Percentiles rank a stretch among this genome's conserved stretches.
Evolutionary conservation across 306 rosid genomes (phyloP).

Genomic region (Cajanus cajan): DNA sequence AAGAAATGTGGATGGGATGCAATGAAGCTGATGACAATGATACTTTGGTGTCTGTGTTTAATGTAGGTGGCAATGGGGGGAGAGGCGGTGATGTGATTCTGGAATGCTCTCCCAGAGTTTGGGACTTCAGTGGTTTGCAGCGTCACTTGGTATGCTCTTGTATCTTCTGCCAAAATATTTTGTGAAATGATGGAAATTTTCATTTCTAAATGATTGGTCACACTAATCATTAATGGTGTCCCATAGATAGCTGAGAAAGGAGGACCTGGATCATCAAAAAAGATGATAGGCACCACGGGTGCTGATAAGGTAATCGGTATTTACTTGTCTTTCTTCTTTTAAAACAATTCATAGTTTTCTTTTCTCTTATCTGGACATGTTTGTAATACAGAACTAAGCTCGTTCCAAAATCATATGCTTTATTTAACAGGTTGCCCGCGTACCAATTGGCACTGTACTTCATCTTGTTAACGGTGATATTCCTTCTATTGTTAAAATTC

Average conservation of each 20-base stretch:
- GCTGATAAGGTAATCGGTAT: conserved; percentile 65
- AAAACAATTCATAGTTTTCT: conserved; percentile 5
- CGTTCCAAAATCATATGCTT: conserved; percentile 11
- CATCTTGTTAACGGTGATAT: conserved; percentile 76
- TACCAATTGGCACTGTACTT: conserved; percentile 86
- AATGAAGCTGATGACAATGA: conserved; percentile 4
- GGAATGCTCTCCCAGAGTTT: conserved; percentile 74
- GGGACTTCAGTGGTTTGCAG: conserved; percentile 91
- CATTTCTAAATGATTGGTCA: conserved; percentile 21
- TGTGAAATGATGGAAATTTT: conserved; percentile 8
- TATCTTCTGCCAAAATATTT: conserved; percentile 22
- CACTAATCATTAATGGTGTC: conserved; percentile 29
- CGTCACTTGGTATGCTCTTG: conserved; percentile 66
- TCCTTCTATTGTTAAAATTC: conserved; percentile 42
- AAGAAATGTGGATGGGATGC: conserved; percentile 13
- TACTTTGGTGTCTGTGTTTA: conserved; percentile 21
- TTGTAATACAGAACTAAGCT: conserved; percentile 20
- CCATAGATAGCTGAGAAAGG: conserved; percentile 74
- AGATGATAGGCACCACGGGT: conserved; percentile 82
- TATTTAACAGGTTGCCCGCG: conserved; percentile 57
- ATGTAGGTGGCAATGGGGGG: conserved; percentile 87
- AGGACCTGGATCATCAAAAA: conserved; percentile 77
- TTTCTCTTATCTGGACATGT: conserved; percentile 19
- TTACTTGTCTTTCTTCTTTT: not conserved
- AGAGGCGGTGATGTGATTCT: conserved; percentile 90